Evolutionary conservation across 1,284 basidiomycete genomes (phyloP).

Genomic region (Amylostereum chailletii): DNA sequence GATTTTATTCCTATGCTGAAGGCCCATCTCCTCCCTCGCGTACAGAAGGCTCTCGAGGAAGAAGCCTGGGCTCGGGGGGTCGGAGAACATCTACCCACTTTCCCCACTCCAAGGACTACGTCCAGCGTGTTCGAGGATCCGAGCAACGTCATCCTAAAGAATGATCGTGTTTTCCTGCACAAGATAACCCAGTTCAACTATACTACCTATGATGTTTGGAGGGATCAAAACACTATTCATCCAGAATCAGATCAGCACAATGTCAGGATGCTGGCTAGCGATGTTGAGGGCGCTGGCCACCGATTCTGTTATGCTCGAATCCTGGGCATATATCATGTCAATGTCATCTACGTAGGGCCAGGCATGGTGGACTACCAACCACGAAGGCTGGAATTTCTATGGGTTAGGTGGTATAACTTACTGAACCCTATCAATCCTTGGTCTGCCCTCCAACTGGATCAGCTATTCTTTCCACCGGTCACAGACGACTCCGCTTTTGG

Average conservation of each 20-base stretch:
- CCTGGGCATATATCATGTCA: constrained; percentile 22
- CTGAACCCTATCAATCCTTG: constrained; percentile 10
- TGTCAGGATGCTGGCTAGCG: constrained; percentile 20
- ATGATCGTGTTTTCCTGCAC: constrained; percentile 18
- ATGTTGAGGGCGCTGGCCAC: constrained; percentile 9
- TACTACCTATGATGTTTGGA: constrained; percentile 23
- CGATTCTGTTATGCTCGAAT: constrained; percentile 24
- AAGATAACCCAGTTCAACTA: constrained; percentile 18
- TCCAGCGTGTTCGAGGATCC: not conserved
- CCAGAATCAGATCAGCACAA: constrained; percentile 12
- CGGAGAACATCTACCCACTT: not conserved
- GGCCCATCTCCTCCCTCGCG: constrained; percentile 13
- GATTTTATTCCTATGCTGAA: constrained; percentile 15
- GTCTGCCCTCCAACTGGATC: constrained; percentile 12
- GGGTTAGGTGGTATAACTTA: constrained; percentile 20
- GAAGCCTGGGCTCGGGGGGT: constrained; percentile 1
- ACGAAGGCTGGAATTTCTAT: constrained; percentile 16
- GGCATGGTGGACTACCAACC: constrained; percentile 5
- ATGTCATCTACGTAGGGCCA: constrained; percentile 11
- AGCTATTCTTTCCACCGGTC: constrained; percentile 14
- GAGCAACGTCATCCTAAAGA: constrained; percentile 9
- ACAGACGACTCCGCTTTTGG: constrained; percentile 11
- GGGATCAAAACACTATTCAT: constrained; percentile 26
- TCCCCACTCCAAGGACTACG: constrained; percentile 3
- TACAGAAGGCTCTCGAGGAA: constrained; percentile 16